These are phyloP conservation scores for Heterobasidion occidentale DNA, from an alignment of 1,284 basidiomycete genomes.

Conservation along the genomic window DNA sequence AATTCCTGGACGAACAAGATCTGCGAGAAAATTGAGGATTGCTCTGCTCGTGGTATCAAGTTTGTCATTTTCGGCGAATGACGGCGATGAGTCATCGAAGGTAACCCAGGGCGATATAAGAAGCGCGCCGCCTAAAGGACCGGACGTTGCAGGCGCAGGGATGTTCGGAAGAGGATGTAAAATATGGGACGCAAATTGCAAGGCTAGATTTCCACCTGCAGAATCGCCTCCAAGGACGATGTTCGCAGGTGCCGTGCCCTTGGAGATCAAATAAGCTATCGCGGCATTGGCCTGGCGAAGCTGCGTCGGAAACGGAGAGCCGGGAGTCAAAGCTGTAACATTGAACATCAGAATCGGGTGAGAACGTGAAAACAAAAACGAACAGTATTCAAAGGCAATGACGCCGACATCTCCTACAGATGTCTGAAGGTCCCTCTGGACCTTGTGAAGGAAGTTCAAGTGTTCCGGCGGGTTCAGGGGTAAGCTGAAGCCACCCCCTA, in stretches of 20 bases:
- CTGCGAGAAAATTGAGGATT: background rate
- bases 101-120: background rate
- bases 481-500: background rate
- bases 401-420: background rate
- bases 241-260: slow-evolving; percentile 32
- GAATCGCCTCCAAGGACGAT: slow-evolving; percentile 49
- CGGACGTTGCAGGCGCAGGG: background rate
- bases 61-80: background rate
- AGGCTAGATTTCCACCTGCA: slow-evolving; percentile 33
- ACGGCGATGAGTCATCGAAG: background rate
- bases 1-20: background rate
- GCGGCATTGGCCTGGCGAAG: slow-evolving; percentile 25
- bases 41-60: background rate
- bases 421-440: background rate
- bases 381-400: background rate
- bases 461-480: background rate
- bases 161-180: background rate
- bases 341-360: background rate
- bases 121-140: background rate
- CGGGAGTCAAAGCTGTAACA: slow-evolving; percentile 14
- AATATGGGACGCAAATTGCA: slow-evolving; percentile 33
- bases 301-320: slow-evolving; percentile 26
- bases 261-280: slow-evolving; percentile 24
- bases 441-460: background rate
- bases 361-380: background rate